Evolutionary conservation across 805 yeast species (phyloP), one percentile per base, ranked within the genome.

Genomic region (Starmerella powellii): DNA sequence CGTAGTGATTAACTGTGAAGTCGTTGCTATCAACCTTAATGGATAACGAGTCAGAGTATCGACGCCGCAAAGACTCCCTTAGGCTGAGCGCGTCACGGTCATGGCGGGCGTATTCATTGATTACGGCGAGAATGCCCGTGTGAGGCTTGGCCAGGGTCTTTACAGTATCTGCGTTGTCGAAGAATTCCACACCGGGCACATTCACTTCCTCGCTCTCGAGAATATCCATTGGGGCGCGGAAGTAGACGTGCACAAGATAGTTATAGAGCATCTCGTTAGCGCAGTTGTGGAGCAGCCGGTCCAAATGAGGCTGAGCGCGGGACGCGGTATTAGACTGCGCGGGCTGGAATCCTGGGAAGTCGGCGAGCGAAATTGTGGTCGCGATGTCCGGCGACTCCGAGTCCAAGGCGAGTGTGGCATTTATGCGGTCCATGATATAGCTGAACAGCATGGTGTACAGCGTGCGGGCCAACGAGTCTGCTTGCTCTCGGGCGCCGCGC

Each of bases 121-220:
- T 50, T 4, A 63, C 57, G 3, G 66, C 50, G 12, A 65, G 50
- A 8, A 62, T 47, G 13, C 69, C 69, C 13, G 54, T 34, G 11
- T 55, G 49, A 6, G 67, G 66, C 23, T 56, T 63, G 44, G 72
- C 71, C 40, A 74, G 65, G 3, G 75, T 69, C 53, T 70, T 64
- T 38, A 77, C 78, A 29, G 74, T 71, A 44, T 71, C 68, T 21
- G 73, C 62, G 55, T 73, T 74, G 56, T 76, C 77, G 45, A 70
- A 66, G 59, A 71, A 74, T 57, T 72, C 78, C 35, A 68, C 69
- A 19, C 65, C 65, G n/a, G 75, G 75, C 23, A 74, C 63, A 30
- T 64, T 65, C 48, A 69, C 59, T 15, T 62, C 70, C 43, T 65
- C 69, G 33, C 62, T 45, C 30, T 61, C 65, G 33, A 65, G 58